Evolutionary conservation across 345 rosid species (phyloP), one percentile per base, ranked within the genome.

Genomic region (Salix viminalis): DNA sequence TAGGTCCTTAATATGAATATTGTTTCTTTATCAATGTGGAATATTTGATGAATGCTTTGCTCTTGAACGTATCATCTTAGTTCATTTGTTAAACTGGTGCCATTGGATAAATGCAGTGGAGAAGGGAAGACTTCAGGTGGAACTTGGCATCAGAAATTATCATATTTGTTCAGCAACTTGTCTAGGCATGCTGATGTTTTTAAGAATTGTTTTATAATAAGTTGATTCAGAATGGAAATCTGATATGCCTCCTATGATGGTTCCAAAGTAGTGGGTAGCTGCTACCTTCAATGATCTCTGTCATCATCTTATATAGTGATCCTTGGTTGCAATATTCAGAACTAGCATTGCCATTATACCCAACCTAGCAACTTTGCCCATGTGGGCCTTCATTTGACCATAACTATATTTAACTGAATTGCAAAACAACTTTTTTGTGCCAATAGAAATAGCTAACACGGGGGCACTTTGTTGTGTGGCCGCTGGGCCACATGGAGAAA

Each of bases 401-500:
- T 82, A 72, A 77, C 19, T 54, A 24, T 32, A 60, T 67, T 50
- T 69, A 39, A 32, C 58, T 78, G 69, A 76, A 65, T 67, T 18
- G 69, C 77, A 18, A 48, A 39, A 77, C 69, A 79, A 62, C 75
- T 74, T 56, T 83, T n/a, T 66, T 78, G 78, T 81, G 79, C 60
- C 48, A 13, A 64, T 80, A 90, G 77, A 86, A 85, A 83, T 90
- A 89, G 90, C 88, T 83, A 94, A 88, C 86, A 94, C 90, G 97
- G 98, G 97, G 86, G 95, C 94, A 0, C 89, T 92, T 76, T 94
- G 97, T 89, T 92, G 98, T 77, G 90, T 90, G 91, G 98, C 94
- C 97, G 76, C 91, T 85, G 79, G 98, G 98, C 98, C 98, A 92
- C 94, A 87, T 85, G 89, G 85, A 84, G 86, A 83, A 11, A 88